Evolutionary conservation across 352 stramenopile genomes (phyloP).

Genomic region (Aphanomyces stellatus): DNA sequence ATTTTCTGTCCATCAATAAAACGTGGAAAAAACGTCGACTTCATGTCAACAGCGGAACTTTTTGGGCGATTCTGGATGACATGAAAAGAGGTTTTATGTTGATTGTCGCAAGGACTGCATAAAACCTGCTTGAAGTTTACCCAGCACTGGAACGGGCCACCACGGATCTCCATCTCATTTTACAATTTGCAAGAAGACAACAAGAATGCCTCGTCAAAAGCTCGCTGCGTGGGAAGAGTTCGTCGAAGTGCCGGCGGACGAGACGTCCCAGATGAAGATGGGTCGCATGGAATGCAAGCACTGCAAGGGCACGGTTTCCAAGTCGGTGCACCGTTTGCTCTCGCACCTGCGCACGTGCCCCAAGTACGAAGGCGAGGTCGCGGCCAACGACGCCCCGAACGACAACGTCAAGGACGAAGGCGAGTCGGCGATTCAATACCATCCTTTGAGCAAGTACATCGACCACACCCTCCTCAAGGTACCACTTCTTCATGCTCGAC

Average conservation of each 20-base stretch:
- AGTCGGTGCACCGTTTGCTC: slow-evolving; percentile 12
- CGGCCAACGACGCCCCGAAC: neutral
- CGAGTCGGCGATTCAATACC: neutral
- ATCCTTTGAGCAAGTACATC: slow-evolving; percentile 30
- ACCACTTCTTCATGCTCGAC: too few species aligned
- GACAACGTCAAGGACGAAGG: neutral
- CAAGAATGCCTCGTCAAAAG: slow-evolving; percentile 8
- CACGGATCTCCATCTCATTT: too few species aligned
- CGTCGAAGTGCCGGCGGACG: neutral
- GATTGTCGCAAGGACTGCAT: neutral
- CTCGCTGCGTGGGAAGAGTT: slow-evolving; percentile 16
- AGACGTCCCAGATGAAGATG: slow-evolving; percentile 5
- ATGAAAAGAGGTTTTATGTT: neutral
- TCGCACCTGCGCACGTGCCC: slow-evolving; percentile 11
- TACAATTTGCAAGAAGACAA: neutral
- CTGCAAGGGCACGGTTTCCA: slow-evolving; percentile 11
- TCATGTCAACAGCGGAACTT: neutral
- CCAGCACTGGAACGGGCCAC: too few species aligned
- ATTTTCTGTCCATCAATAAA: too few species aligned
- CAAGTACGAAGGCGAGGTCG: neutral
- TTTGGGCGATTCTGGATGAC: neutral
- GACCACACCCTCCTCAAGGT: slow-evolving; percentile 34
- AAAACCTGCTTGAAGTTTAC: neutral
- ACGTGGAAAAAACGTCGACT: neutral
- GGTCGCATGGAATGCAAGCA: slow-evolving; percentile 19